Evolutionary conservation across 1,284 basidiomycete genomes (phyloP), one percentile per base, ranked within the genome.

Genomic region (Boletus smithii): DNA sequence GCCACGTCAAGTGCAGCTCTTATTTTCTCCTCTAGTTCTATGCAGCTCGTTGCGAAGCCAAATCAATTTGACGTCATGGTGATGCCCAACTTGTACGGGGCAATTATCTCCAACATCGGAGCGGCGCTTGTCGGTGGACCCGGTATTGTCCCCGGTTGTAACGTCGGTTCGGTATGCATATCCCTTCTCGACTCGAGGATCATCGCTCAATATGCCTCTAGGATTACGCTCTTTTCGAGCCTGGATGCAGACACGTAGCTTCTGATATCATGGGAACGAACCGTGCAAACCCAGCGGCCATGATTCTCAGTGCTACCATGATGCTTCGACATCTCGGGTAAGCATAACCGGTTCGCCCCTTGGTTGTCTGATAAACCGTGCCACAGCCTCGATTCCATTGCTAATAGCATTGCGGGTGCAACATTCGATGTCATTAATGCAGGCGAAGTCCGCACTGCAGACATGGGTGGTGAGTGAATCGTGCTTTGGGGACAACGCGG

Each of bases 11-110:
- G 14, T 42, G 8, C n/a, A 33, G 4, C 26, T 27, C 46, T 48
- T 33, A 46, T 27, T 17, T 39, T 40, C 46, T 23, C 23, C 9
- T 33, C 16, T 57, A 92, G 88, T 48, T 95, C 95, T 44, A 98
- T 99, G 95, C 95, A 99, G 73, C 87, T 99, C 57, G 95, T 98
- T 54, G 89, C 92, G 37, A 90, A 86, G 61, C 95, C 95, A 24
- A 79, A 81, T 61, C 97, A 99, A 71, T 99, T 98, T 64, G 95
- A 98, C 67, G 95, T 98, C 53, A 97, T 99, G 94, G 95, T 97
- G 66, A 97, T 97, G 93, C 93, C 91, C 49, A 95, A 95, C 69
- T 67, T 90, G 66, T 98, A 98, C 73, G 95, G 95, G 54, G 95
- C 94, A 65, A 98, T 99, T 60, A 91, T 97, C 53, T 93, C 91